Conservation (phyloP, 371 early-diverging fungal species). For the Saksenaea vasiformis region DNA sequence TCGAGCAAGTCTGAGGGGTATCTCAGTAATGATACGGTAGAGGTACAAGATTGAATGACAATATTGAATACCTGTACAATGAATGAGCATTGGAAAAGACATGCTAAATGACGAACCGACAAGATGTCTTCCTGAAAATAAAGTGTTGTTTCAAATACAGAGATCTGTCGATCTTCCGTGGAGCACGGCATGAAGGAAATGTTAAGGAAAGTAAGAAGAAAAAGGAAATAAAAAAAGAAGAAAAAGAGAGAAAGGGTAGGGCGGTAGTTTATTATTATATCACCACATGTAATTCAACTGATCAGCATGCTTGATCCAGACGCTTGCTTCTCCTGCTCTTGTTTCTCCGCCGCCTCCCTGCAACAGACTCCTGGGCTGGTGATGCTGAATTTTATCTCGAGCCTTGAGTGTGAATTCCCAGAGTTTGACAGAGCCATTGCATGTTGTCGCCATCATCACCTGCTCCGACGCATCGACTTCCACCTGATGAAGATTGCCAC, state of each 20-base stretch:
- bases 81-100: not conserved
- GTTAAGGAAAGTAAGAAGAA: constrained; percentile 6
- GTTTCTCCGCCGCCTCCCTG: constrained; percentile 6
- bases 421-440: constrained; percentile 5
- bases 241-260: constrained; percentile 6
- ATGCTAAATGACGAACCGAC: constrained; percentile 22
- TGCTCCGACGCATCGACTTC: constrained; percentile 1
- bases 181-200: constrained; percentile 16
- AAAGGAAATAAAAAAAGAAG: constrained; percentile 6
- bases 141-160: constrained; percentile 45
- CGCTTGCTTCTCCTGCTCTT: constrained; percentile 10
- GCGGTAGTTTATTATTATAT: constrained; percentile 11
- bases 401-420: constrained; percentile 9
- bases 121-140: constrained; percentile 33
- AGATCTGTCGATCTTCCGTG: constrained; percentile 21
- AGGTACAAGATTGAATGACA: constrained; percentile 49
- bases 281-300: constrained; percentile 6
- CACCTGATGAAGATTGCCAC: constrained; percentile 7
- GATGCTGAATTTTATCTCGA: constrained; percentile 2
- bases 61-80: constrained; percentile 54
- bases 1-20: constrained; percentile 64
- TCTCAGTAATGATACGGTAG: constrained; percentile 53
- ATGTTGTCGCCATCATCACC: constrained; percentile 10
- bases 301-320: constrained; percentile 12
- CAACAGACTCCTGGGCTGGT: constrained; percentile 6